Evolutionary conservation across 2,329 filamentous ascomycete species (phyloP), one percentile per base, ranked within the genome.

Genomic region (Epichloe bromicola): DNA sequence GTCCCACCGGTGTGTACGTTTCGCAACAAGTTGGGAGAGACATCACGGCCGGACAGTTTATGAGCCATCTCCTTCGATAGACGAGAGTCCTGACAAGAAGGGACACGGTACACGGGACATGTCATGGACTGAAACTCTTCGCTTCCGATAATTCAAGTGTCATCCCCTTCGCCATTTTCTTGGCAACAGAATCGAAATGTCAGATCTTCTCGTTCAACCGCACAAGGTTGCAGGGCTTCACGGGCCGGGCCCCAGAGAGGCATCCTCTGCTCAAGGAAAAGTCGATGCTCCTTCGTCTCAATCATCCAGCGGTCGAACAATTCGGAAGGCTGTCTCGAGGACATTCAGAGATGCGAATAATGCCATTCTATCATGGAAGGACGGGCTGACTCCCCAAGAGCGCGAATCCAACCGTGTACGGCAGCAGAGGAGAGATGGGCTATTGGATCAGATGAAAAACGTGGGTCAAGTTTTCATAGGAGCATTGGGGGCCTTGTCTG

Each of bases 381-480:
- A 80, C 67, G 76, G 74, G n/a, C 61, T 76, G 17, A 72, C 72
- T 1, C 65, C 68, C 46, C 69, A 75, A 36, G 69, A 82, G 56
- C 70, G 76, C 14, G 68, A 72, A 33, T 66, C 71, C 41, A 68
- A 64, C 53, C 66, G 69, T 51, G 68, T 69, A 40, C 60, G 66
- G n/a, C 78, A 82, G 48, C 75, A 82, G 58, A 74, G 74, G 53
- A 82, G 76, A 63, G 78, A 83, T 60, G 72, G 84, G 10, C 65
- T 89, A 41, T 75, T 78, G 54, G 63, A 81, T 55, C 76, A 77
- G 55, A 75, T 90, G 74, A 79, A 80, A 56, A 78, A 80, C 67
- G 83, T 84, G 66, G 63, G 78, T 46, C 5, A 14, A 15, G n/a
- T 14, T 11, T 10, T 8, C 3, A 23, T 2, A 8, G 20, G 8